Percentiles rank a stretch among this genome's conserved stretches.
phyloP scores from a whole-genome alignment of 768 basidiomycete species.

The Tricholoma bakamatsutake region DNA sequence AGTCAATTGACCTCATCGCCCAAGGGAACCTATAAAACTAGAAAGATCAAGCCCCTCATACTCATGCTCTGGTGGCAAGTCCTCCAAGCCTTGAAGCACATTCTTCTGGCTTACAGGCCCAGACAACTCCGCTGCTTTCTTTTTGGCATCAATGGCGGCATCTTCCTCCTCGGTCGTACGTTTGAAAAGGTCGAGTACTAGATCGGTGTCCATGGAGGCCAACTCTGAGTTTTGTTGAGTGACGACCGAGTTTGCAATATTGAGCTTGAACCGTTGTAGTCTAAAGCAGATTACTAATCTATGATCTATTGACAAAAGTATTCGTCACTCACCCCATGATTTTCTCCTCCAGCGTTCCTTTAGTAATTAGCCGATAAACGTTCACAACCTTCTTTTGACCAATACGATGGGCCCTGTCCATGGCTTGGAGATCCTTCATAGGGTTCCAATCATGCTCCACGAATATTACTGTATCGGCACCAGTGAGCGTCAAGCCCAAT shows the following conservation, averaged over 20 bases:
- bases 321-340: slow-evolving; percentile 96
- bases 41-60: slow-evolving; percentile 84
- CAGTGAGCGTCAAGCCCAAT: slow-evolving; percentile 90
- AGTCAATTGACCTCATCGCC: slow-evolving; percentile 31
- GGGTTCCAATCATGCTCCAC: slow-evolving; percentile 99
- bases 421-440: slow-evolving; percentile 98
- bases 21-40: slow-evolving; percentile 84
- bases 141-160: slow-evolving; percentile 44
- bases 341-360: slow-evolving; percentile 97
- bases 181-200: slow-evolving; percentile 90
- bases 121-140: slow-evolving; percentile 46
- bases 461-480: slow-evolving; percentile 98
- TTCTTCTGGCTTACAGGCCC: slow-evolving; percentile 74
- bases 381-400: slow-evolving; percentile 99
- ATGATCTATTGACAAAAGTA: neutral
- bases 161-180: slow-evolving; percentile 78
- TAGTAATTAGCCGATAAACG: slow-evolving; percentile 94
- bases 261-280: slow-evolving; percentile 96
- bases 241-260: slow-evolving; percentile 94
- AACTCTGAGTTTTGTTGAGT: slow-evolving; percentile 96
- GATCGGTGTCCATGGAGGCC: slow-evolving; percentile 94
- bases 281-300: slow-evolving; percentile 34
- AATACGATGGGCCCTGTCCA: slow-evolving; percentile 97
- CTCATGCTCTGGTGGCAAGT: slow-evolving; percentile 88
- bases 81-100: slow-evolving; percentile 84